Percentiles rank a stretch among this genome's conserved stretches.
These are phyloP conservation scores for Colletotrichum trifolii DNA, from an alignment of 2,329 filamentous ascomycete species.

Conservation along the genomic window DNA sequence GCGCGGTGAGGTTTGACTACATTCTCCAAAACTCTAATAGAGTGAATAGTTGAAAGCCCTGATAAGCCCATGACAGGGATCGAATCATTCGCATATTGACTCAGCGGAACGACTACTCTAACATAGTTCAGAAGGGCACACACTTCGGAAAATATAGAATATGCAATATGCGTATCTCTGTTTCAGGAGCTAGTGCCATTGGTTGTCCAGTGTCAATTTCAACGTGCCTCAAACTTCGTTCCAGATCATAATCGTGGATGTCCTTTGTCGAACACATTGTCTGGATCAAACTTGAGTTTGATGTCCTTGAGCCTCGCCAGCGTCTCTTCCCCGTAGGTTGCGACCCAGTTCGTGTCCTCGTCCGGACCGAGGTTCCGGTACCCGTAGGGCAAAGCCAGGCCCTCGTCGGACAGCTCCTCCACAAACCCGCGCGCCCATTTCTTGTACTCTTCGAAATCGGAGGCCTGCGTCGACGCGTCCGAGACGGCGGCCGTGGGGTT, in stretches of 20 bases:
- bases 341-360: slow-evolving; percentile 40
- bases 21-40: no score
- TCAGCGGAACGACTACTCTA: no score
- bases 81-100: no score
- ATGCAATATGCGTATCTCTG: no score
- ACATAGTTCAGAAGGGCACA: no score
- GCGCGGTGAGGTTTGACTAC: no score
- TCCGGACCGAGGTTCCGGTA: slow-evolving; percentile 29
- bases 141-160: no score
- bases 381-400: slow-evolving; percentile 45
- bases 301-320: slow-evolving; percentile 34
- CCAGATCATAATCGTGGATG: slow-evolving; percentile 2
- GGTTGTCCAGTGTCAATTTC: not conserved
- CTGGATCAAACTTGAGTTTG: slow-evolving; percentile 34
- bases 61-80: no score
- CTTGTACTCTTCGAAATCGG: slow-evolving; percentile 35
- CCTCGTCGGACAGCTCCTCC: slow-evolving; percentile 44
- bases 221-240: not conserved
- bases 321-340: slow-evolving; percentile 44
- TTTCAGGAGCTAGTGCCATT: no score
- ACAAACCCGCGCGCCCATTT: slow-evolving; percentile 38
- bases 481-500: slow-evolving; percentile 40
- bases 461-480: slow-evolving; percentile 41
- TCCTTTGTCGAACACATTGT: slow-evolving; percentile 32
- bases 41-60: no score